phyloP scores from a whole-genome alignment of 805 yeast genomes.

The Cyberlindnera petersonii region DNA sequence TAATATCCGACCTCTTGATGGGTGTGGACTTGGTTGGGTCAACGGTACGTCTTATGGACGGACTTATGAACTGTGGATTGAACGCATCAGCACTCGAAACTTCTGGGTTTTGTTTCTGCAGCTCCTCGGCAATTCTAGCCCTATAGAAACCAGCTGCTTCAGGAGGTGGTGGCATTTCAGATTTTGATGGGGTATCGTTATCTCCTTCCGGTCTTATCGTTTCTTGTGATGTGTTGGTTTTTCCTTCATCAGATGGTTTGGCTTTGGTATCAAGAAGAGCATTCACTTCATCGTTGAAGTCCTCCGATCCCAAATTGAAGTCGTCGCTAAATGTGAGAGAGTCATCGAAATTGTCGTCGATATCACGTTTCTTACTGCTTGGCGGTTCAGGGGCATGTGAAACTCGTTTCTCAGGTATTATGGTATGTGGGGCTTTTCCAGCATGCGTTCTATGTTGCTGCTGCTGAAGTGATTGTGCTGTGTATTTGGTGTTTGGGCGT shows the following conservation, averaged over 20 bases:
- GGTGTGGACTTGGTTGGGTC: conserved; percentile 70
- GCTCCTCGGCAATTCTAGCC: conserved; percentile 58
- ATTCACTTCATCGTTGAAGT: conserved; percentile 29
- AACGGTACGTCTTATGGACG: conserved; percentile 52
- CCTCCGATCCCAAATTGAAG: conserved; percentile 35
- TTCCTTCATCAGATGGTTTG: conserved; percentile 7
- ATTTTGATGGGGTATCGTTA: conserved; percentile 16
- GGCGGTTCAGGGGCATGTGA: conserved; percentile 4
- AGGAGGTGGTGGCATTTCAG: conserved; percentile 6
- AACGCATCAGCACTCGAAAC: conserved; percentile 40
- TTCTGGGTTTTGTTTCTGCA: conserved; percentile 39
- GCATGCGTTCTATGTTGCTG: conserved; percentile 4
- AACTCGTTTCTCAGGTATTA: conserved; percentile 20
- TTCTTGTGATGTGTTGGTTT: conserved; percentile 1
- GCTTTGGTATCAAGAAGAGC: conserved; percentile 21
- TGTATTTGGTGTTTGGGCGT: neutral
- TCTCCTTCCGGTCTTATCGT: neutral
- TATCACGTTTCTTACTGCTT: conserved; percentile 14
- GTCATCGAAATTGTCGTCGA: conserved; percentile 44
- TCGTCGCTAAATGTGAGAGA: conserved; percentile 53
- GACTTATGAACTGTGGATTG: conserved; percentile 55
- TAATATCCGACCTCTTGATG: conserved; percentile 38
- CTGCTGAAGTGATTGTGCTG: conserved; percentile 2
- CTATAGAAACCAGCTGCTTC: conserved; percentile 47
- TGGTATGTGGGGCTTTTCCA: neutral